Percentiles rank a stretch among this genome's conserved stretches.
Conservation (phyloP, 768 basidiomycete genomes). For the Trametes maxima region DNA sequence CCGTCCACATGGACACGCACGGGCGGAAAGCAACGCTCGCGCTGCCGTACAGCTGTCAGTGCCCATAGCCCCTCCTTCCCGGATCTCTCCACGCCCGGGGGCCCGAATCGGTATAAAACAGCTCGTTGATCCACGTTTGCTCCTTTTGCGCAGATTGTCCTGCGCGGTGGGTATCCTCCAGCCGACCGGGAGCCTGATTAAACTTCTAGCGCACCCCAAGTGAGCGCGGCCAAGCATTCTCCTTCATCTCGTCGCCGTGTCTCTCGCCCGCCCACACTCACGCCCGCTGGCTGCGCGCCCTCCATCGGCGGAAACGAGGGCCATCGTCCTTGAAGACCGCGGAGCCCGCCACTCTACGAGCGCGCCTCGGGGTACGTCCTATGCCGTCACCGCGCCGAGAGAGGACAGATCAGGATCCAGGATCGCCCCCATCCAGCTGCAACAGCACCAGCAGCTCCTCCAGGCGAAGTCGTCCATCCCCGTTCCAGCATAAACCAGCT, state of each 20-base stretch:
- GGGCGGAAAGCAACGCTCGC: not conserved
- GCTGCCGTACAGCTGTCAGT: constrained; percentile 9
- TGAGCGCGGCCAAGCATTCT: constrained; percentile 3
- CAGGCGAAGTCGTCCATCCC: not conserved
- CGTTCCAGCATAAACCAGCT: not conserved
- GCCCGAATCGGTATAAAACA: not conserved
- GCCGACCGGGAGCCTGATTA: constrained; percentile 12
- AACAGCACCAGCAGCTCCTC: too few relatives aligned
- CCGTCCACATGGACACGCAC: not conserved
- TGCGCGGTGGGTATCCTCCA: not conserved
- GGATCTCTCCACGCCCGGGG: constrained; percentile 3
- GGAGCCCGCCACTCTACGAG: too few relatives aligned
- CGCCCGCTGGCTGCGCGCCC: not conserved
- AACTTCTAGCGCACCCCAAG: constrained; percentile 13
- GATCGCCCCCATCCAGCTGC: too few relatives aligned
- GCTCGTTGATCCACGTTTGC: not conserved
- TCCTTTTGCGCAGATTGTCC: not conserved
- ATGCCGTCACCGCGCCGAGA: too few relatives aligned
- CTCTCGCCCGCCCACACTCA: not conserved
- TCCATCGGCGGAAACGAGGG: not conserved
- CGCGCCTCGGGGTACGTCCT: too few relatives aligned
- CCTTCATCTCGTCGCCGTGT: not conserved
- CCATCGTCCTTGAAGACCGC: too few relatives aligned
- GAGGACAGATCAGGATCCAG: too few relatives aligned
- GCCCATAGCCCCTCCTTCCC: not conserved